Conservation (phyloP, 495 filamentous ascomycete species). For the Lentithecium fluviatile region DNA sequence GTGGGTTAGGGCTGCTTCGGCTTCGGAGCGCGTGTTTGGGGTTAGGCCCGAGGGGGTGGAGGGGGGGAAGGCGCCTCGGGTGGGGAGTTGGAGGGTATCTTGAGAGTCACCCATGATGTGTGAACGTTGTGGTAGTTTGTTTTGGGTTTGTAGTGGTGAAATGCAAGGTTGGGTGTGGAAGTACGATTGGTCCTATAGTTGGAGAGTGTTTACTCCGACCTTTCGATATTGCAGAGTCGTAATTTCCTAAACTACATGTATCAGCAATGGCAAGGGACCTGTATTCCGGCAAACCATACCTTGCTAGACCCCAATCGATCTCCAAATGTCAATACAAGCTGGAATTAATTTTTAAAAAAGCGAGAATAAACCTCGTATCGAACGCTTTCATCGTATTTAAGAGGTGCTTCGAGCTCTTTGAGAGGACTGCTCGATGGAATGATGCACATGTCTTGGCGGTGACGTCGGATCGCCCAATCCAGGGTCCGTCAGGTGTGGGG, state of each 20-base stretch:
- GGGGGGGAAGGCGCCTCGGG: conserved; percentile 4
- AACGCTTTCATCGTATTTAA: no score
- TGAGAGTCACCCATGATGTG: conserved; percentile 15
- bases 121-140: not conserved
- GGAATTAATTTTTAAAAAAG: not conserved
- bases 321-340: no score
- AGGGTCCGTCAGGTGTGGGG: conserved; percentile 1
- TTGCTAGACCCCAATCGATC: no score
- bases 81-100: not conserved
- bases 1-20: conserved; percentile 34
- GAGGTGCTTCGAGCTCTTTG: no score
- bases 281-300: no score
- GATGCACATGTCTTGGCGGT: conserved; percentile 13
- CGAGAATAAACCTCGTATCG: no score
- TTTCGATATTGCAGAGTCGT: no score
- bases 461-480: conserved; percentile 3
- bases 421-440: not conserved
- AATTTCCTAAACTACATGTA: no score
- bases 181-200: no score
- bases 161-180: not conserved
- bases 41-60: conserved; percentile 31
- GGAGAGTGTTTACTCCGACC: no score
- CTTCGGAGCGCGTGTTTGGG: conserved; percentile 39
- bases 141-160: not conserved
- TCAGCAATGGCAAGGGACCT: no score